Evolutionary conservation across 129 eudicot genomes (phyloP).

Genomic region (Erigeron canadensis): DNA sequence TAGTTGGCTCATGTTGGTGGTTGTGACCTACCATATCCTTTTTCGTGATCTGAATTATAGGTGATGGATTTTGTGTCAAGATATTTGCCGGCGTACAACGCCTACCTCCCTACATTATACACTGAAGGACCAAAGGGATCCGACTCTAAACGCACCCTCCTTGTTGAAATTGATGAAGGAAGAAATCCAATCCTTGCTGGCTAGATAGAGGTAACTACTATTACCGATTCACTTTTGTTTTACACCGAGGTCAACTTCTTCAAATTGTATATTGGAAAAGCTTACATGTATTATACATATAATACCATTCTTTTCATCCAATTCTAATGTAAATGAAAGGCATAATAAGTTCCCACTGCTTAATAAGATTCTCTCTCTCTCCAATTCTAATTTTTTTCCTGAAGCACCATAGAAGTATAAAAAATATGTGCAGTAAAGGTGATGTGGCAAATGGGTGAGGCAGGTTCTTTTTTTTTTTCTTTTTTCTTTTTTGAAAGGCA

Average conservation of each 20-base stretch:
- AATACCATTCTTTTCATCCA: conserved; percentile 10
- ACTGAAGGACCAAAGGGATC: conserved; percentile 91
- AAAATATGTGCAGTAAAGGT: not conserved
- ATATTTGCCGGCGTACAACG: conserved; percentile 96
- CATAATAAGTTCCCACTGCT: conserved; percentile 8
- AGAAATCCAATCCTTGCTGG: conserved; percentile 80
- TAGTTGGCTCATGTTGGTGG: not conserved
- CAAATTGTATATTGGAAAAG: conserved; percentile 25
- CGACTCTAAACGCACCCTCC: conserved; percentile 61
- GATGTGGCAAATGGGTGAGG: not conserved
- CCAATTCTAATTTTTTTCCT: not conserved
- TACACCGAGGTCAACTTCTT: not conserved
- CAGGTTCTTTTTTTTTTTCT: no score
- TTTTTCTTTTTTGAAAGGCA: not conserved
- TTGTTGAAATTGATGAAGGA: conserved; percentile 89
- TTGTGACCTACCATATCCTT: not conserved
- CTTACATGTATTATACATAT: not conserved
- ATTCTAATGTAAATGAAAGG: conserved; percentile 28
- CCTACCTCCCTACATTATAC: conserved; percentile 90
- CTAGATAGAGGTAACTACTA: conserved; percentile 36
- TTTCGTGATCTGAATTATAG: conserved; percentile 29
- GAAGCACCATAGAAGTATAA: conserved; percentile 13
- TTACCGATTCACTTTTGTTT: conserved; percentile 2
- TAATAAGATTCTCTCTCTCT: conserved; percentile 3
- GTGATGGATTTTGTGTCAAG: conserved; percentile 90